Evolutionary conservation across 768 basidiomycete species (phyloP).

Genomic region (Auricularia heimuer): DNA sequence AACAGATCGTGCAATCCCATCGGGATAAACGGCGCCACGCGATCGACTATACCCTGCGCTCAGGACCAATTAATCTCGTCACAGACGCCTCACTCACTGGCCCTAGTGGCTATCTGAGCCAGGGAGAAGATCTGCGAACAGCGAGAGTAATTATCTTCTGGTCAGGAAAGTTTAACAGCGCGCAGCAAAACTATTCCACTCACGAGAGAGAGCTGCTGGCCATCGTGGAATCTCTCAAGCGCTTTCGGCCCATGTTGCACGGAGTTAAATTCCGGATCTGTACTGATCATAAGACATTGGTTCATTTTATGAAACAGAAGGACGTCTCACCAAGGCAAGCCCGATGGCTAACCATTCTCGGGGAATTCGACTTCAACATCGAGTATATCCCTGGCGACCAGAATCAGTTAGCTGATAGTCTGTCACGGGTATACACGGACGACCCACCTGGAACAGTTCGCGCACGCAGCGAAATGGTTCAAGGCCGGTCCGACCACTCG

Average conservation of each 20-base stretch:
- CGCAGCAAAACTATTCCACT: slow-evolving; percentile 8
- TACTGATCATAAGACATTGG: slow-evolving; percentile 5
- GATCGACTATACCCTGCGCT: slow-evolving; percentile 4
- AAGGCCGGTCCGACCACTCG: neutral
- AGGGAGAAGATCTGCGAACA: slow-evolving; percentile 4
- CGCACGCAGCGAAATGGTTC: slow-evolving; percentile 3
- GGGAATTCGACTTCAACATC: slow-evolving; percentile 5
- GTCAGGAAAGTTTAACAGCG: slow-evolving; percentile 12
- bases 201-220: slow-evolving; percentile 7
- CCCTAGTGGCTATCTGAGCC: slow-evolving; percentile 3
- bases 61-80: slow-evolving; percentile 20
- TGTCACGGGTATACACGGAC: slow-evolving; percentile 5
- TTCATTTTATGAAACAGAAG: slow-evolving; percentile 3
- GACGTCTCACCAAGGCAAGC: neutral
- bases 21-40: neutral
- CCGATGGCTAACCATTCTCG: slow-evolving; percentile 4
- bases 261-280: slow-evolving; percentile 2
- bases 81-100: slow-evolving; percentile 12
- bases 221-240: slow-evolving; percentile 5
- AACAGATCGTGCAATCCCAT: neutral
- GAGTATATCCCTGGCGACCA: slow-evolving; percentile 1
- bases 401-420: slow-evolving; percentile 2
- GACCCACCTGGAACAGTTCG: slow-evolving; percentile 3
- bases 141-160: slow-evolving; percentile 10
- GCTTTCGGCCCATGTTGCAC: neutral